Evolutionary conservation across 1,139 yeast species (phyloP).

Genomic region (Blastobotrys proliferans): DNA sequence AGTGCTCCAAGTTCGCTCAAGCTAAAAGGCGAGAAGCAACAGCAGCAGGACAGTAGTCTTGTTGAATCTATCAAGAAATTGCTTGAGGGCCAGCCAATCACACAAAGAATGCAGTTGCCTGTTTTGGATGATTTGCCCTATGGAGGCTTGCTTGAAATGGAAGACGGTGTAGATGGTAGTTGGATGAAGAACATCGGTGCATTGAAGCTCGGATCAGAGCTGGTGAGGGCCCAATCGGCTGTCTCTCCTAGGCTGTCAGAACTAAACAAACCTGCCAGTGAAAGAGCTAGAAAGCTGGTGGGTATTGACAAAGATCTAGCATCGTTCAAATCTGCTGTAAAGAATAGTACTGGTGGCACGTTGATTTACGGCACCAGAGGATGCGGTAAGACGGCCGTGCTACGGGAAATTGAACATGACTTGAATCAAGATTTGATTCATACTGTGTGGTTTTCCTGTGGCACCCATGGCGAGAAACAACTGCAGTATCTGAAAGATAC

Average conservation of each 20-base stretch:
- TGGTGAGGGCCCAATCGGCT: constrained; percentile 49
- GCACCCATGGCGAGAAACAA: constrained; percentile 53
- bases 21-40: constrained; percentile 16
- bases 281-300: constrained; percentile 40
- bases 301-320: constrained; percentile 53
- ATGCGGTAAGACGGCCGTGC: constrained; percentile 66
- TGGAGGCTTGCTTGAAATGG: constrained; percentile 61
- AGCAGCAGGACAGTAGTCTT: constrained; percentile 19
- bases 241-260: constrained; percentile 33
- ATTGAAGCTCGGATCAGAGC: constrained; percentile 52
- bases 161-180: constrained; percentile 33
- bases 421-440: constrained; percentile 44
- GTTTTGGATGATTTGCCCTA: constrained; percentile 46
- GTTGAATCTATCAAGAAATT: too few relatives aligned
- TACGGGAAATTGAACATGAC: constrained; percentile 41
- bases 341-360: constrained; percentile 50
- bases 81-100: constrained; percentile 23
- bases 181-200: constrained; percentile 42
- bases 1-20: constrained; percentile 32
- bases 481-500: constrained; percentile 48
- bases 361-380: constrained; percentile 74
- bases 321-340: constrained; percentile 44
- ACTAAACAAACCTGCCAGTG: constrained; percentile 6
- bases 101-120: constrained; percentile 39
- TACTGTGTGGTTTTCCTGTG: constrained; percentile 49